Base-by-base conservation (phyloP, 2,329 filamentous ascomycete genomes). In the Stachybotrys chlorohalonatus region DNA sequence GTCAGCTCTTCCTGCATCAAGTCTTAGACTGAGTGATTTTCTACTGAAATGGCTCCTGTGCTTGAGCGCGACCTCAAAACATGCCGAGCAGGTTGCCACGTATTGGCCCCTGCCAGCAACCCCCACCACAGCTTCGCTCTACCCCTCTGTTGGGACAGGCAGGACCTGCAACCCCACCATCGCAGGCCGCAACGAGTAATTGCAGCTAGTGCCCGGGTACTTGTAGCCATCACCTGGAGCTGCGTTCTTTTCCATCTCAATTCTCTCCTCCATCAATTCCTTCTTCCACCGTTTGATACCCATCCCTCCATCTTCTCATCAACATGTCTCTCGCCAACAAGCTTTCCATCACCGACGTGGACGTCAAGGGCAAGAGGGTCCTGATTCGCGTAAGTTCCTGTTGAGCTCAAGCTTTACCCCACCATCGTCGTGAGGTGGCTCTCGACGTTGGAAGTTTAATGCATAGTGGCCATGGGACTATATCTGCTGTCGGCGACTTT, bases 311-410 rank as follows among this genome's bases (percentile, higher is more conserved):
- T 42, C 13, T 42, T 5, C 13, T 5, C 2, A 9, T 60, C 70
- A 84, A 67, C 58, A 99, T 99, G 94, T 97, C 94, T 85, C 90
- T 99, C 72, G 89, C 92, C 67, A 96, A 86, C 84, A 99, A 99
- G 84, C 89, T 99, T 67, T 89, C 91, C 64, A 96, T 99, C 76
- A 89, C 85, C 63, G 93, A 99, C 71, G 86, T 95, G 68, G 92
- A 99, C 76, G 82, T 99, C 76, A 95, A 96, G 85, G 93, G 82
- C 84, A 99, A 99, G 86, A 86, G 92, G 68, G 94, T 97, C 75
- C 83, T 99, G 68, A 96, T 99, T 73, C 89, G 94, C 70, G 94
- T 95, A 82, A 74, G 89, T 79, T 58, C 53, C 39, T 17, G 31
- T 3, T 51, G 11, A 42, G 36, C 46, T 55, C 55, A 51, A 54